Base-by-base conservation (phyloP, 1,284 basidiomycete species). In the Malassezia japonica region DNA sequence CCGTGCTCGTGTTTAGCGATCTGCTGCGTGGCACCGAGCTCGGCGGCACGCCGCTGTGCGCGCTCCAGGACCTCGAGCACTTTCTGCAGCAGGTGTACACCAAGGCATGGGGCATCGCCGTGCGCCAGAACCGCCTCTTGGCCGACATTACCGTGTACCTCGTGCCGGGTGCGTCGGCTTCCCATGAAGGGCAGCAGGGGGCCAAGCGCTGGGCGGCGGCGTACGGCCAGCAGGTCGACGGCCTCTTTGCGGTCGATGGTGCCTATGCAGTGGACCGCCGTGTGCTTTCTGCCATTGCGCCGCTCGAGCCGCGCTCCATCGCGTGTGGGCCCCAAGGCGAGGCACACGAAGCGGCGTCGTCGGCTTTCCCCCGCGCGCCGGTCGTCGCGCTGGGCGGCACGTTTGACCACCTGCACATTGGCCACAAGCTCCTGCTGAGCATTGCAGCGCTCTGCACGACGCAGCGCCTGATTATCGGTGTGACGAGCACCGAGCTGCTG, bases 331-430 rank as follows among this genome's bases (percentile, higher is more conserved):
- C n/a, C n/a, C n/a, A n/a, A n/a, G n/a, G n/a, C 23, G 18, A 36
- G 7, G 42, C 25, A 6, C n/a, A 37, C 21, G 44, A 7, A 13
- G 13, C 16, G 20, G 2, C 20, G 3, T 4, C 7, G 18, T 5
- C 16, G 9, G 15, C 32, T 15, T 37, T 36, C 18, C 44, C 33
- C 4, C 33, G 23, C 3, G 24, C 15, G 27, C 31, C 24, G 6
- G 29, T 34, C 9, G 61, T 58, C 7, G 60, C 78, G 67, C 60
- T 83, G 8, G 84, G 84, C 23, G 84, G 84, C 9, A 98, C 92
- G 0, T 98, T 98, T 72, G 92, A 99, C 74, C 94, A 98, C 70
- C 80, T 99, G 15, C 92, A 99, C 72, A 83, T 89, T 1, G 92
- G 92, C 0, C 92, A 99, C 78, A 96, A 96, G 76, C 91, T 98